Base-by-base conservation (phyloP, 306 rosid species). In the Prunus kanzakura region DNA sequence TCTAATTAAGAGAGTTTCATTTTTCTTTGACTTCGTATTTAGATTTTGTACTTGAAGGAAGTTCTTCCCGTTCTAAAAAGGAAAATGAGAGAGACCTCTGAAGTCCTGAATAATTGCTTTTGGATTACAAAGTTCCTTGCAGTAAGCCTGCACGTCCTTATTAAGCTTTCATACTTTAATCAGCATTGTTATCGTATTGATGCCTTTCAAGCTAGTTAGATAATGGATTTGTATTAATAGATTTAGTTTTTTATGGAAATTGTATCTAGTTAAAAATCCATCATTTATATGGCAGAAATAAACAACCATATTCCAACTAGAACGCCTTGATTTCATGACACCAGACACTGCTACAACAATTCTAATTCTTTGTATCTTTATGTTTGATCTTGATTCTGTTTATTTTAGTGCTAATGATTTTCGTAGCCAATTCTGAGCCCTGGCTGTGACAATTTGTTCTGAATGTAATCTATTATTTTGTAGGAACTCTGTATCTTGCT, bases 401-500 rank as follows among this genome's bases (percentile, higher is more conserved):
- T 49, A 8, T 32, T 43, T 61, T 61, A 41, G 49, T 38, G 5
- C 52, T 61, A 25, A 49, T 46, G 14, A 27, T 46, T 73, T 50
- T 8, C 30, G 29, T 18, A 27, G 18, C 25, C 32, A 43, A 18
- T 10, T 12, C 64, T 73, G 35, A 60, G 30, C 16, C 35, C 51
- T 35, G 16, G n/a, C 69, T 46, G 27, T 65, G 64, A 19, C 22
- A 14, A 73, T 41, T 55, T 8, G 22, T 64, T 38, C 20, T 56
- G 76, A 66, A 61, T 70, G 15, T 25, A 56, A 67, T 78, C 58
- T 76, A n/a, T 78, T 70, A 65, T 76, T 23, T 67, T 77, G 64
- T 74, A 91, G 97, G 98, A 94, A 82, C 89, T 95, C 50, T 92
- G 97, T 84, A 90, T 95, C 85, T 89, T 95, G 83, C 86, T 95